These are phyloP conservation scores for Teunomyces stri DNA, from an alignment of 805 yeast genomes.

Conservation along the genomic window DNA sequence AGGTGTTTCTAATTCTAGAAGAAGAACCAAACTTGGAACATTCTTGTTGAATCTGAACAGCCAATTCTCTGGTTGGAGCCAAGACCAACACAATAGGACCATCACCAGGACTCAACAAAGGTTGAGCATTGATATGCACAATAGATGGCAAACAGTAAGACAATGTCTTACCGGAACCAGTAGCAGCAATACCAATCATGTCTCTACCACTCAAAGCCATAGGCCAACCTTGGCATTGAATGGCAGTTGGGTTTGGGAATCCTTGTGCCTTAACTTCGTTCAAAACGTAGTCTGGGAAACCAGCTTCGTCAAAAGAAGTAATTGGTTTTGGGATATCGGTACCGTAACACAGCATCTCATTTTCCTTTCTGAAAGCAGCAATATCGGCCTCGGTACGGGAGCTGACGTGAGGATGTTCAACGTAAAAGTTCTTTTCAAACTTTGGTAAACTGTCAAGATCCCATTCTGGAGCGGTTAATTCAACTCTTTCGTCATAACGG, in stretches of 20 bases:
- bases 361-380: conserved; percentile 68
- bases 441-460: conserved; percentile 73
- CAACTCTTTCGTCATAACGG: conserved; percentile 42
- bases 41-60: conserved; percentile 95
- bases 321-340: conserved; percentile 91
- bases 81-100: conserved; percentile 95
- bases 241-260: conserved; percentile 90
- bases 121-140: conserved; percentile 98
- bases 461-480: conserved; percentile 75
- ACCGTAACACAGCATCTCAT: conserved; percentile 86
- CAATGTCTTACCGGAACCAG: conserved; percentile 98
- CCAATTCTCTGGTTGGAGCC: conserved; percentile 98
- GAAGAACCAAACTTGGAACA: conserved; percentile 91
- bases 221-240: conserved; percentile 99
- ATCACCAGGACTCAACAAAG: conserved; percentile 87
- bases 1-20: conserved; percentile 92
- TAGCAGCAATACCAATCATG: conserved; percentile 97
- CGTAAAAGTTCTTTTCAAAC: conserved; percentile 93
- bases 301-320: conserved; percentile 91
- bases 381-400: conserved; percentile 74
- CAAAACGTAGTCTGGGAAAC: conserved; percentile 93
- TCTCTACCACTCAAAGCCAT: conserved; percentile 99
- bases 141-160: conserved; percentile 96
- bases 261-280: conserved; percentile 88
- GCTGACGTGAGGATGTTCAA: conserved; percentile 77